Percentiles rank a stretch among this genome's conserved stretches.
Evolutionary conservation across 352 stramenopile species (phyloP).

Genomic region (Pythium volutum): DNA sequence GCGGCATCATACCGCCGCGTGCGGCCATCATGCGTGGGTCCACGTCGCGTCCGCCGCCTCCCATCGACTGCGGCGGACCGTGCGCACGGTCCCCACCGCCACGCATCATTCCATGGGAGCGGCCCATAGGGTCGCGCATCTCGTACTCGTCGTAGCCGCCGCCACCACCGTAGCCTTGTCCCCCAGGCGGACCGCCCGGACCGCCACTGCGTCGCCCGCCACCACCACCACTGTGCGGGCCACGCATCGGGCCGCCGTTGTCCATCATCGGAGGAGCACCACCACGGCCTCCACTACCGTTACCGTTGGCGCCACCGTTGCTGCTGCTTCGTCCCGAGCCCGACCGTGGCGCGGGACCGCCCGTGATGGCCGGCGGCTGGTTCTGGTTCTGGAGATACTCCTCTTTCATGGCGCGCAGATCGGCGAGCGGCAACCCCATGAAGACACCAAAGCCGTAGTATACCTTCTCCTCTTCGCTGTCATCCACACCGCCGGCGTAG

Average conservation of each 20-base stretch:
- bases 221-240: too few species aligned
- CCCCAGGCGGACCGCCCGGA: neutral
- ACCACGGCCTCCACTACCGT: neutral
- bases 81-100: neutral
- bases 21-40: slow-evolving; percentile 16
- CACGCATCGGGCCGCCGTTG: neutral
- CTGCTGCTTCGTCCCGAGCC: neutral
- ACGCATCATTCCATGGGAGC: slow-evolving; percentile 19
- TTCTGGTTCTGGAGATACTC: slow-evolving; percentile 59
- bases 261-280: neutral
- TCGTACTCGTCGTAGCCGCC: slow-evolving; percentile 27
- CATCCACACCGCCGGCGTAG: slow-evolving; percentile 29
- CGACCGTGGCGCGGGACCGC: neutral
- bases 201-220: too few species aligned
- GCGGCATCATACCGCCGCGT: slow-evolving; percentile 1
- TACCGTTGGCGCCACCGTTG: neutral
- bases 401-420: slow-evolving; percentile 83
- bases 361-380: slow-evolving; percentile 22
- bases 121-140: slow-evolving; percentile 30
- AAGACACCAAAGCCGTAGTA: slow-evolving; percentile 90
- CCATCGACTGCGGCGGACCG: slow-evolving; percentile 3
- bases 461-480: slow-evolving; percentile 79
- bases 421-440: slow-evolving; percentile 80
- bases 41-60: slow-evolving; percentile 12
- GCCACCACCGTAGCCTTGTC: slow-evolving; percentile 1